Conservation (phyloP, 2,329 filamentous ascomycete species). For the Simplicillium sp. region DNA sequence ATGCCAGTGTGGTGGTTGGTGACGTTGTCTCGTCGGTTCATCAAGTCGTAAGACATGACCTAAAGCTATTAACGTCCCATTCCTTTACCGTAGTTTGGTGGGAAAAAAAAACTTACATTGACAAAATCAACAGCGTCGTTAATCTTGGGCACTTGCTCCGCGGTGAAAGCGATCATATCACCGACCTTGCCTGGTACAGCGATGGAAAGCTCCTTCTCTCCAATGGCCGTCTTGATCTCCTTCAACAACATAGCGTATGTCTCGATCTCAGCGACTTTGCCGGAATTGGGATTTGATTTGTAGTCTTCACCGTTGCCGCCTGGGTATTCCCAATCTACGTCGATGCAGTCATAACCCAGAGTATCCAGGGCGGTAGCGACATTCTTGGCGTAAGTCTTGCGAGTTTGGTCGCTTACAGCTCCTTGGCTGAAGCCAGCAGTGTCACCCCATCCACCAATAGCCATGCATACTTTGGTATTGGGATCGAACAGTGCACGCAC, state of each 20-base stretch:
- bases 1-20: constrained; percentile 58
- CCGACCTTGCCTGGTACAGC: constrained; percentile 52
- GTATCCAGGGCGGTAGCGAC: constrained; percentile 41
- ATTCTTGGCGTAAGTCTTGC: constrained; percentile 46
- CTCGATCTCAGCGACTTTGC: constrained; percentile 49
- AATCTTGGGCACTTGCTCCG: constrained; percentile 46
- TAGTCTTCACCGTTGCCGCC: constrained; percentile 63
- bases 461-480: constrained; percentile 50
- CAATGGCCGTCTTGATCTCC: constrained; percentile 48
- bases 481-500: constrained; percentile 42
- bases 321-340: constrained; percentile 59
- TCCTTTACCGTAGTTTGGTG: not conserved
- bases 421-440: constrained; percentile 43
- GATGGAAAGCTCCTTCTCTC: constrained; percentile 53
- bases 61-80: constrained; percentile 4
- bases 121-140: constrained; percentile 53
- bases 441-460: constrained; percentile 59
- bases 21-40: constrained; percentile 59
- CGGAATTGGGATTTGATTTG: constrained; percentile 47
- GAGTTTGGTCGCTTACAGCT: constrained; percentile 34
- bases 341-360: constrained; percentile 53
- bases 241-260: constrained; percentile 52
- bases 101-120: constrained; percentile 31
- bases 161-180: constrained; percentile 62
- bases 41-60: constrained; percentile 64